A percentile compares a stretch with the other conserved stretches of the same genome.
Conservation (phyloP, 73 alveolate species). For the Breviolum minutum region DNA sequence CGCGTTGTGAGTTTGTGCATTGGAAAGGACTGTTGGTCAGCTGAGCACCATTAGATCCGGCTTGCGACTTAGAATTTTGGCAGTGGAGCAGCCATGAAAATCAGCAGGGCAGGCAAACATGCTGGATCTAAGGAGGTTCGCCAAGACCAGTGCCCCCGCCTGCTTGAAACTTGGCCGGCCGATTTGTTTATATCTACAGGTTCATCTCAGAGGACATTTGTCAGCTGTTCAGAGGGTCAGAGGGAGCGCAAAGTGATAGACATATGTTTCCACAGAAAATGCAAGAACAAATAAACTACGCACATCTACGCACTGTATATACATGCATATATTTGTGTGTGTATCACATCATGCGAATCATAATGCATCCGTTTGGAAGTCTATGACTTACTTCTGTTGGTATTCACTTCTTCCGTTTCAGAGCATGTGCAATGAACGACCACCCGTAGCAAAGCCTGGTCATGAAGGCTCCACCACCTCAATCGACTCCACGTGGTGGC, state of each 20-base stretch:
- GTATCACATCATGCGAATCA: too few species aligned
- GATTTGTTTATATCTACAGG: background rate
- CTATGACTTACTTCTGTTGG: too few species aligned
- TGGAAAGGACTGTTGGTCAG: conserved; percentile 42
- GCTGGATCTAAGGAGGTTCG: conserved; percentile 24
- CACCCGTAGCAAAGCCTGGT: background rate
- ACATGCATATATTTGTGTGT: too few species aligned
- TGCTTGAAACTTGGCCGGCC: background rate
- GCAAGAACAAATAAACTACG: too few species aligned
- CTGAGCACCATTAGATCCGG: conserved; percentile 59
- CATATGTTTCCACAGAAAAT: too few species aligned
- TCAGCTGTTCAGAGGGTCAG: too few species aligned
- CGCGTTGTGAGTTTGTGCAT: background rate
- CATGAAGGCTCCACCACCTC: conserved; percentile 9
- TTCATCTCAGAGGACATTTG: too few species aligned
- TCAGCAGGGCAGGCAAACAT: background rate
- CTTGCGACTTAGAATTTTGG: background rate
- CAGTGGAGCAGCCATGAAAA: background rate
- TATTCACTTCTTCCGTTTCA: too few species aligned
- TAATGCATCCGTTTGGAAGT: too few species aligned
- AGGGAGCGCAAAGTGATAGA: too few species aligned
- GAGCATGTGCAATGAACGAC: background rate
- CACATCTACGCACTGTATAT: too few species aligned
- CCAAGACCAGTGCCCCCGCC: conserved; percentile 48
- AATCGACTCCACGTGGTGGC: background rate